Base-by-base conservation (phyloP, 108 stramenopile genomes). In the Pseudonitzschia delicatissima region DNA sequence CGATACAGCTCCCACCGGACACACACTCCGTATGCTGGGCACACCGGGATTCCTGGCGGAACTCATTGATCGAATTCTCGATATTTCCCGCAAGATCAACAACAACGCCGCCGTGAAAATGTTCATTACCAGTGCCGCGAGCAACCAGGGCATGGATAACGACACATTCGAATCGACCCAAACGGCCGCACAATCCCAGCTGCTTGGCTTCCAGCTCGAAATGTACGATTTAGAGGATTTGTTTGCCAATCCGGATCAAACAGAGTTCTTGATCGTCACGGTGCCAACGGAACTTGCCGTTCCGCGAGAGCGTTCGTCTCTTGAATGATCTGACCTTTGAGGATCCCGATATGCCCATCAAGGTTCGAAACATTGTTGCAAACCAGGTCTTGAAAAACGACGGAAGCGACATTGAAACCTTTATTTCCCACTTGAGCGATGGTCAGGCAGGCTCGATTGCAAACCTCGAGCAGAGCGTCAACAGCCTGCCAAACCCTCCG, bases 1-100 rank as follows among this genome's bases (percentile, higher is more conserved):
- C 26, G 97, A 98, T 69, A 98, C 97, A 12, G 97, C 97, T 2
- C 97, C 97, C 15, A 96, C 97, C 3, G 97, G 97, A 4, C 97
- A 98, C 69, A 98, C 97, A 9, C 70, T 96, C 44, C 78, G 96
- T 26, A 92, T 98, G 92, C 82, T 98, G 45, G 88, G 82, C 0
- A 90, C 87, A 0, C 94, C 91, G 26, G 77, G 71, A 5, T 92
- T 88, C 64, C 34, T 93, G 13, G 91, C 89, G 12, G 91, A 92
- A 47, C 66, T 92, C 57, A 90, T 96, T 53, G 91, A 93, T 48
- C 75, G 77, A 9, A 67, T 94, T 9, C 64, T 93, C 44, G 53
- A 33, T 4, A 87, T 93, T 36, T 67, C 92, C 2, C 36, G 57
- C 35, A 93, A 91, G 60, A 59, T 93, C 21, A 90, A 88, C 67